Base-by-base conservation (phyloP, 129 eudicot species). In the Artemisia annua region DNA sequence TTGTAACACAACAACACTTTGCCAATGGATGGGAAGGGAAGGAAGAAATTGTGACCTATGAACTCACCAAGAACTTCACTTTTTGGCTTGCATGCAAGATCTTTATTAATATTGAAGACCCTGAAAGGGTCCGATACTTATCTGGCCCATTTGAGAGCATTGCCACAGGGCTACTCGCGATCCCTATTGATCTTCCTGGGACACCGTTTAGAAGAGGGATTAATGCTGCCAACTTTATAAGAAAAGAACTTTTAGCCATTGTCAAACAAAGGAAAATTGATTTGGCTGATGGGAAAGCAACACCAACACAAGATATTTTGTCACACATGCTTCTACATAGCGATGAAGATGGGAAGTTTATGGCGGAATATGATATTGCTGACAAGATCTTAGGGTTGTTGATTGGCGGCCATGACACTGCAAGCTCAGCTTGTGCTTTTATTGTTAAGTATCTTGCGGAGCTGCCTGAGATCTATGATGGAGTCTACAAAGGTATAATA, bases 391-490 rank as follows among this genome's bases (percentile, higher is more conserved):
- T 92, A 20, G 98, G 94, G 26, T 72, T 92, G 86, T 50, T 92
- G 75, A 81, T 92, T 13, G 97, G 91, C 0, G 96, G 96, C 0
- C 93, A 89, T 80, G 98, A 92, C 52, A 92, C 98, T 19, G 96
- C 98, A 1, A 92, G 96, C 82, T 86, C 95, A 5, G 95, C 98
- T 28, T 89, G 96, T 60, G 72, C 98, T 5, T 87, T 87, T 39
- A 74, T 92, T 39, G 92, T 87, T 51, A 92, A 92, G 75, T 92
- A 79, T 78, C 95, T 92, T 35, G 98, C 98, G 0, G 96, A 92
- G 74, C 55, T 89, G 22, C 98, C 98, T 3, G 85, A 92, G 51
- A 69, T 92, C 22, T 92, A 92, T 11, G 73, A 85, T 4, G 87
- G 91, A n/a, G 98, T 92, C 74, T 87, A 84, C 79, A 65, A 80